phyloP scores from a whole-genome alignment of 2,329 filamentous ascomycete genomes.

The Leptosphaerulina australis region DNA sequence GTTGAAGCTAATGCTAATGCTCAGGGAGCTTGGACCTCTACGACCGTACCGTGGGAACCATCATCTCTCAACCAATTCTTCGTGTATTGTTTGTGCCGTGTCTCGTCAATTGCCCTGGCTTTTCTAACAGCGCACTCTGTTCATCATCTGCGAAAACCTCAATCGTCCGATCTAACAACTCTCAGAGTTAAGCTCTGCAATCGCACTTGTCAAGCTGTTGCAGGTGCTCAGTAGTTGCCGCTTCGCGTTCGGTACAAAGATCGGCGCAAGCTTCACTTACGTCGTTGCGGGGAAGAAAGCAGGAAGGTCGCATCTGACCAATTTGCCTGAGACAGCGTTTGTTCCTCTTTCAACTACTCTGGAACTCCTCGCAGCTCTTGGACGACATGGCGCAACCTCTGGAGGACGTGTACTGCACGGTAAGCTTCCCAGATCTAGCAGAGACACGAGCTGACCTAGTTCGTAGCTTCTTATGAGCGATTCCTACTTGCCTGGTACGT shows the following conservation, averaged over 20 bases:
- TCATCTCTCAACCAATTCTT: conserved; percentile 22
- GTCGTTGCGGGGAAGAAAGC: conserved; percentile 37
- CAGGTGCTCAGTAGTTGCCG: conserved; percentile 25
- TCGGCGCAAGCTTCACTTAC: conserved; percentile 32
- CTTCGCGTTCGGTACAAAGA: conserved; percentile 32
- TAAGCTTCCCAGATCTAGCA: conserved; percentile 46
- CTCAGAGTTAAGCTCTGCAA: not conserved
- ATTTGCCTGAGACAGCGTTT: conserved; percentile 3
- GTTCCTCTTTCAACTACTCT: conserved; percentile 6
- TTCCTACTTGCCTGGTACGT: conserved; percentile 83
- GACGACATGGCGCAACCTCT: conserved; percentile 43
- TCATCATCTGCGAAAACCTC: not conserved
- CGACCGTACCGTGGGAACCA: conserved; percentile 8
- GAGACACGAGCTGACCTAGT: conserved; percentile 33
- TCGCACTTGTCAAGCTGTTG: conserved; percentile 21
- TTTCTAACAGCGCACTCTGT: conserved; percentile 4
- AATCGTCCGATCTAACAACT: not conserved
- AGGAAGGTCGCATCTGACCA: conserved; percentile 18
- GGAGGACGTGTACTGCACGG: conserved; percentile 71
- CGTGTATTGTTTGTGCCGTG: conserved; percentile 17
- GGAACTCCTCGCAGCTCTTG: not conserved
- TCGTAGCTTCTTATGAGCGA: conserved; percentile 87
- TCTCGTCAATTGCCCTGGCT: conserved; percentile 14
- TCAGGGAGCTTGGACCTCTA: not conserved
- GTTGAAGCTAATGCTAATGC: conserved; percentile 7